Evolutionary conservation across 2,329 filamentous ascomycete genomes (phyloP).

Genomic region (Botrytis aclada): DNA sequence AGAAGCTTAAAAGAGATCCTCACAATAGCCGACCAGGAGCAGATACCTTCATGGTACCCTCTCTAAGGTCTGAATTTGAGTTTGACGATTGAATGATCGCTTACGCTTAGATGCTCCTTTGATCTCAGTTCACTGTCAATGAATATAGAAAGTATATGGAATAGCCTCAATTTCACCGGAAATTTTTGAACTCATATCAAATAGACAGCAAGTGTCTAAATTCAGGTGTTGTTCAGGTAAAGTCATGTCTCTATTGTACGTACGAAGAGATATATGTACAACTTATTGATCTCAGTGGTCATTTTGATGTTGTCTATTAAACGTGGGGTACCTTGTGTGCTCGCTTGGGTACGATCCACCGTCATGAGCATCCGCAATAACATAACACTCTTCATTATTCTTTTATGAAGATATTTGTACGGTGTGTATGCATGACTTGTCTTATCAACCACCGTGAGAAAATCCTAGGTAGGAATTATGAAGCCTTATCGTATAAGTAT

Average conservation of each 20-base stretch:
- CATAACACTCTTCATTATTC: not conserved
- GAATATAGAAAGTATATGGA: not conserved
- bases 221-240: not conserved
- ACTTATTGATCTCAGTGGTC: not conserved
- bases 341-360: not conserved
- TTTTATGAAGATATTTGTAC: not conserved
- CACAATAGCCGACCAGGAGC: not conserved
- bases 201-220: not conserved
- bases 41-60: not conserved
- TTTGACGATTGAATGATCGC: not conserved
- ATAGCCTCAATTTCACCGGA: not conserved
- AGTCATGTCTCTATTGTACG: not conserved
- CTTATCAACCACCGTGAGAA: not conserved
- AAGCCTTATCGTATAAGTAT: not conserved
- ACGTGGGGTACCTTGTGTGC: not conserved
- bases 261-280: not conserved
- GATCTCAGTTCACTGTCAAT: not conserved
- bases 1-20: too few relatives aligned
- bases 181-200: not conserved
- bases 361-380: not conserved
- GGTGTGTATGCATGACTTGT: not conserved
- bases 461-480: slow-evolving; percentile 1
- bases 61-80: not conserved
- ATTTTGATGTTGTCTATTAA: not conserved
- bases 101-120: not conserved